These are phyloP conservation scores for Papilionanthe hybrid DNA, from an alignment of 116 monocot species.

Conservation along the genomic window DNA sequence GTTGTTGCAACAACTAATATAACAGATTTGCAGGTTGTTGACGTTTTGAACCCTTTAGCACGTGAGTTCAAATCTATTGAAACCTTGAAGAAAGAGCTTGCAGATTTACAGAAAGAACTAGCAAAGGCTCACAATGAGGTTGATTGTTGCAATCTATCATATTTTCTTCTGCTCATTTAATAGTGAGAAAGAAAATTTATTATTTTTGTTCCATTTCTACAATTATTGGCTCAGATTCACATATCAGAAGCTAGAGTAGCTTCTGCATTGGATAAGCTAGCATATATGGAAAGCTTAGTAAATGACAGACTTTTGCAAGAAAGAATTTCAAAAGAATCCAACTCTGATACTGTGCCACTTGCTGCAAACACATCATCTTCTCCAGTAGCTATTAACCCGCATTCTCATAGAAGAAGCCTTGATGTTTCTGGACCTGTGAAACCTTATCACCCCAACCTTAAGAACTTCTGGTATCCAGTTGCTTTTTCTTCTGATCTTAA, in stretches of 20 bases:
- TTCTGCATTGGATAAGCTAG: slow-evolving; percentile 73
- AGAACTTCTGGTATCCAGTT: slow-evolving; percentile 98
- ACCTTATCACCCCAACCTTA: slow-evolving; percentile 70
- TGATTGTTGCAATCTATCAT: neutral
- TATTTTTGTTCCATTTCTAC: neutral
- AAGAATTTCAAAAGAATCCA: slow-evolving; percentile 37
- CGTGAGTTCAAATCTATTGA: slow-evolving; percentile 85
- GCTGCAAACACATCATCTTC: slow-evolving; percentile 51
- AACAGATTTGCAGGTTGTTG: slow-evolving; percentile 61
- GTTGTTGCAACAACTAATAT: neutral
- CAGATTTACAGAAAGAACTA: slow-evolving; percentile 73
- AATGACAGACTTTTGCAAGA: slow-evolving; percentile 62
- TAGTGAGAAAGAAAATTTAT: neutral
- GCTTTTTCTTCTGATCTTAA: slow-evolving; percentile 85
- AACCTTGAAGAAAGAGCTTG: slow-evolving; percentile 89
- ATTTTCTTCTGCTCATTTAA: neutral
- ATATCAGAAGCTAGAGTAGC: slow-evolving; percentile 79
- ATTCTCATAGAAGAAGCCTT: slow-evolving; percentile 34
- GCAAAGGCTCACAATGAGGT: slow-evolving; percentile 77
- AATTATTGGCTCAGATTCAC: slow-evolving; percentile 54
- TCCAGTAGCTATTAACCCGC: slow-evolving; percentile 13
- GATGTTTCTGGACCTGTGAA: slow-evolving; percentile 88
- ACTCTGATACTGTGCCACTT: slow-evolving; percentile 29
- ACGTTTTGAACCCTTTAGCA: slow-evolving; percentile 92
- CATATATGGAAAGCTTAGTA: slow-evolving; percentile 70